These are phyloP conservation scores for Paecilomyces sp. DNA, from an alignment of 2,329 filamentous ascomycete genomes.

Conservation along the genomic window DNA sequence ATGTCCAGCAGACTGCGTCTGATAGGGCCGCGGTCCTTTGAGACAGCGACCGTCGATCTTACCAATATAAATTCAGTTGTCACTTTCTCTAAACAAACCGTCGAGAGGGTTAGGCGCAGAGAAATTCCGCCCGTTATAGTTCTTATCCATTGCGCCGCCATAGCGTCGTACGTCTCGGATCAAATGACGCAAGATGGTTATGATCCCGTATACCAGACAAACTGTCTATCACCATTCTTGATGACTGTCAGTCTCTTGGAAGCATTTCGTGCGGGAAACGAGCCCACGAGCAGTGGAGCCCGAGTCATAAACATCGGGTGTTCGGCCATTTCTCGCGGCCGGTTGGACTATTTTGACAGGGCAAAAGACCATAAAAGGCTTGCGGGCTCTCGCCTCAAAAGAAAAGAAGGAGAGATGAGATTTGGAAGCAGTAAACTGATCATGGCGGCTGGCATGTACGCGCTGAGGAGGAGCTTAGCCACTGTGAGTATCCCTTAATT, in stretches of 20 bases:
- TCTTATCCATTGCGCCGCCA: slow-evolving; percentile 27
- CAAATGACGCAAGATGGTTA: slow-evolving; percentile 24
- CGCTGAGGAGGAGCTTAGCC: slow-evolving; percentile 27
- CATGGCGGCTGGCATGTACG: slow-evolving; percentile 28
- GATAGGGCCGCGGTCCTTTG: slow-evolving; percentile 26
- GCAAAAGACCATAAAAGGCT: slow-evolving; percentile 9
- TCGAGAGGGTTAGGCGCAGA: slow-evolving; percentile 23
- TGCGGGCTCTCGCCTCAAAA: slow-evolving; percentile 18
- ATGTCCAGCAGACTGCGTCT: slow-evolving; percentile 21
- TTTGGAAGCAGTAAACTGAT: slow-evolving; percentile 30
- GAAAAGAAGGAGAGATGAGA: slow-evolving; percentile 21
- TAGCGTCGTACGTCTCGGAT: slow-evolving; percentile 25
- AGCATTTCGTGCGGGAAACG: slow-evolving; percentile 27
- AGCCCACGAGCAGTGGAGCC: slow-evolving; percentile 21
- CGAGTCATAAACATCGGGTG: slow-evolving; percentile 30
- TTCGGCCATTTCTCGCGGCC: slow-evolving; percentile 22
- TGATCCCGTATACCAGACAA: slow-evolving; percentile 30
- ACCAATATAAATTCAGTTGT: slow-evolving; percentile 23
- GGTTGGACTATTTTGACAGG: slow-evolving; percentile 24
- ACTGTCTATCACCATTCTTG: slow-evolving; percentile 29
- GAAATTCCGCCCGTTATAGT: slow-evolving; percentile 28
- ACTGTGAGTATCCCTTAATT: slow-evolving; percentile 17
- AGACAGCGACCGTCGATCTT: slow-evolving; percentile 23
- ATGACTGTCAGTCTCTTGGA: slow-evolving; percentile 28
- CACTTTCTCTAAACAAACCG: slow-evolving; percentile 23